Base-by-base conservation (phyloP, 73 alveolate species). In the Halteria grandinella region DNA sequence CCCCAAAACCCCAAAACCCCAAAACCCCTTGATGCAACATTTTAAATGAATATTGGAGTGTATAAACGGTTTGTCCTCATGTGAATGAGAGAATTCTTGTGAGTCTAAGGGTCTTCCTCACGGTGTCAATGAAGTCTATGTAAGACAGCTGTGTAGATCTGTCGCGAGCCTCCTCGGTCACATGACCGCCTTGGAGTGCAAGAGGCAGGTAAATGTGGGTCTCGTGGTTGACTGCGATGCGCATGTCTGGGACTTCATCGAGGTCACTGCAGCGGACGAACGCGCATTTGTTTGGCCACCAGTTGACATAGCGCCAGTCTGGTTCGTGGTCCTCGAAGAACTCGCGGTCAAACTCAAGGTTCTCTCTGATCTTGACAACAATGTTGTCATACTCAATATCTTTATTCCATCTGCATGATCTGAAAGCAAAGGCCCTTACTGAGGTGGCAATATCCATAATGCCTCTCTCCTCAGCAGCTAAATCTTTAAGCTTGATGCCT, bases 261-360 rank as follows among this genome's bases (percentile, higher is more conserved):
- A 33, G 70, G 49, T 82, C 89, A 4, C 62, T 55, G 41, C 52
- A 63, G 27, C 24, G 41, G 32, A 76, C 75, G 39, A 60, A 66
- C 75, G 63, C 48, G 87, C 80, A 54, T 57, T 87, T 87, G 52
- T 87, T 82, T 12, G 86, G 62, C 64, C 72, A 55, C 91, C 91
- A 87, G 78, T 53, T 59, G 34, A 74, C 24, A 59, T 88, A 73
- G 33, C 69, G 71, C 92, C 95, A 87, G 79, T 87, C 95, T 12
- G 81, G 86, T 44, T 87, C 95, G 41, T 80, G 73, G 51, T 87
- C 95, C 64, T 87, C 95, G 36, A 79, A 88, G 89, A 87, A 87
- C 54, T 79, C 86, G 58, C 88, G 66, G 60, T 87, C 95, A 47
- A 37, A 82, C 43, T 87, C 95, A 8, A 75, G 66, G 48, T 87